phyloP scores from a whole-genome alignment of 1,284 basidiomycete genomes.

The Chalciporus sp. region DNA sequence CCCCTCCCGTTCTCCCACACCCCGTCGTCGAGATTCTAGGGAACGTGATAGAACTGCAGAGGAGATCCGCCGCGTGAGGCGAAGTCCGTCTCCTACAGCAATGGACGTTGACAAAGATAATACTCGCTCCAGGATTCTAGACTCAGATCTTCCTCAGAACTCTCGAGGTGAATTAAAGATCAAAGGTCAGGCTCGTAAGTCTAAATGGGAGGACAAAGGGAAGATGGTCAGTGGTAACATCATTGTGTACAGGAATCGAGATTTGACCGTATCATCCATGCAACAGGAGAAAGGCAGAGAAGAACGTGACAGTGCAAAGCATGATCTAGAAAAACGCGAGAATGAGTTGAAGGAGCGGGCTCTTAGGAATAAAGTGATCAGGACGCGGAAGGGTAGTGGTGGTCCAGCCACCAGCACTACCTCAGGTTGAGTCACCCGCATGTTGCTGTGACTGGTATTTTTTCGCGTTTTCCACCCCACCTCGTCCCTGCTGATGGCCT shows the following conservation, averaged over 20 bases:
- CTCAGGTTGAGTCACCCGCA: constrained; percentile 22
- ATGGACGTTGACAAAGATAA: constrained; percentile 50
- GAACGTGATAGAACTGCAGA: constrained; percentile 24
- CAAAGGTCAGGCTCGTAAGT: constrained; percentile 63
- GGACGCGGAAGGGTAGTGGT: constrained; percentile 57
- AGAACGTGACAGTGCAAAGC: constrained; percentile 15
- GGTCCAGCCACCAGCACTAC: constrained; percentile 9
- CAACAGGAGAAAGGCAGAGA: constrained; percentile 21
- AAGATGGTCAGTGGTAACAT: constrained; percentile 27
- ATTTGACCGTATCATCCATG: constrained; percentile 15
- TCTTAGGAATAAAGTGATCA: constrained; percentile 78
- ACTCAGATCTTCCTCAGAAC: constrained; percentile 37
- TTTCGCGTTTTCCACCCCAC: constrained; percentile 15
- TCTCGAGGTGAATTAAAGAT: constrained; percentile 62
- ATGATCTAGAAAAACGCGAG: constrained; percentile 62
- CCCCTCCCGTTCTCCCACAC: constrained; percentile 31
- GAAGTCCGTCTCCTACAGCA: constrained; percentile 25
- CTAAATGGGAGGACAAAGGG: constrained; percentile 48
- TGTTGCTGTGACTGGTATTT: constrained; percentile 23
- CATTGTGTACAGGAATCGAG: constrained; percentile 9
- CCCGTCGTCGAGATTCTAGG: constrained; percentile 33
- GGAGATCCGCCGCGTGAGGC: constrained; percentile 28
- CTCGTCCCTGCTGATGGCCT: constrained; percentile 25
- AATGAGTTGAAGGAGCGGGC: constrained; percentile 78
- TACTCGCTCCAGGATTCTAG: constrained; percentile 25